A percentile compares a stretch with the other conserved stretches of the same genome.
Conservation (phyloP, 1,284 basidiomycete species). For the Heimioporus punctisporus region DNA sequence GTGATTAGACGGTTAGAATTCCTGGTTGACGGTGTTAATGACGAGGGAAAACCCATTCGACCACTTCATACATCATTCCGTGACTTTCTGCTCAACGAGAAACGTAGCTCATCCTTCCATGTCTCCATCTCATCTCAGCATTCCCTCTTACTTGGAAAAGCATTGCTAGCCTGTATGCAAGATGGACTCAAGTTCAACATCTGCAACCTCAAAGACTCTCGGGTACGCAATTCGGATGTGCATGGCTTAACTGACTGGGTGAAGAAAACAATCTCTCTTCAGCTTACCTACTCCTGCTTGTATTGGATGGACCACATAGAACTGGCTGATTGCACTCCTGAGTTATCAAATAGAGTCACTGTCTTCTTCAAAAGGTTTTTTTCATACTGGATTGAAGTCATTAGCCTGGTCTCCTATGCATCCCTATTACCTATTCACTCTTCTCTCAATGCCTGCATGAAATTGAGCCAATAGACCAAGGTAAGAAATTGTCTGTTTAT, state of each 20-base stretch:
- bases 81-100: neutral
- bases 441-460: constrained; percentile 12
- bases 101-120: constrained; percentile 8
- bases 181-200: constrained; percentile 20
- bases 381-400: constrained; percentile 22
- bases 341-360: constrained; percentile 13
- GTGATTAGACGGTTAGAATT: too few relatives aligned
- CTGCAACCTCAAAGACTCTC: constrained; percentile 21
- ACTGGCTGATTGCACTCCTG: constrained; percentile 7
- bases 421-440: constrained; percentile 4
- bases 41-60: too few relatives aligned
- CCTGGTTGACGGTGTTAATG: too few relatives aligned
- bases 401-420: constrained; percentile 18
- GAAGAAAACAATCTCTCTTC: constrained; percentile 4
- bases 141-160: constrained; percentile 13
- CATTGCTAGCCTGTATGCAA: constrained; percentile 14
- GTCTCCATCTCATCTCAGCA: constrained; percentile 13
- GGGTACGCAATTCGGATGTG: constrained; percentile 8
- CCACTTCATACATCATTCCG: neutral
- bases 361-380: constrained; percentile 20
- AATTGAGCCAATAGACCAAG: constrained; percentile 19
- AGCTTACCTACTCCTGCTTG: constrained; percentile 16
- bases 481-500: neutral
- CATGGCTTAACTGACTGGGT: constrained; percentile 2
- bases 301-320: constrained; percentile 23